Base-by-base conservation (phyloP, 148 eudicot genomes). In the Oxyria digyna region DNA sequence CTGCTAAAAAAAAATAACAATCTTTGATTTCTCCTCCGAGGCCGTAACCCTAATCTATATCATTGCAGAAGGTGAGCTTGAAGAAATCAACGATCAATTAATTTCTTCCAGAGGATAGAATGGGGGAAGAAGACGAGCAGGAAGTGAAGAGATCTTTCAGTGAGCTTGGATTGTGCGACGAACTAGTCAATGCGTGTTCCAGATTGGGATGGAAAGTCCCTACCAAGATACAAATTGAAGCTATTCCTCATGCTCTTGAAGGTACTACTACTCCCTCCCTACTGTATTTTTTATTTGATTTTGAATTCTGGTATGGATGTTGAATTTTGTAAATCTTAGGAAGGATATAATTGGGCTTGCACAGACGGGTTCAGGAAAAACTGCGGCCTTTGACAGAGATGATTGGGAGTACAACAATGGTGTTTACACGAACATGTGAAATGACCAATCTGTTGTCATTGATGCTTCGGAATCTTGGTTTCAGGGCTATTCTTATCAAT, bases 361-460 rank as follows among this genome's bases (percentile, higher is more conserved):
- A 24, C 88, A 90, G 77, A 93, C 96, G 21, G 96, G 96, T 55
- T 93, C 96, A 21, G 98, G 98, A 37, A 93, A 93, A 79, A 93
- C 98, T 23, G 98, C 89, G 15, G 98, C 96, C 6, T 93, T 93
- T 40, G 73, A 84, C 77, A 24, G 91, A 87, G 79, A 81, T 78
- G 82, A 71, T 87, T 69, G 88, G 87, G 70, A 82, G 80, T 59
- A 75, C 91, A 32, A 72, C 91, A 54, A 89, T 93, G 88, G 88
- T 89, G 81, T 93, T 93, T 68, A 89, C 98, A 72, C 80, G 89
- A 26, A 89, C 86, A n/a, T 93, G 98, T 80, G 95, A 86, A 27
- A 73, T 84, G 54, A 85, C 98, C 43, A 75, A 74, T 13, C 69
- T 83, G 48, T 68, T 93, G 78, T 84, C 96, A 17, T 73, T 83